phyloP scores from a whole-genome alignment of 2,329 filamentous ascomycete genomes.

The Paraphaeosphaeria minitans region DNA sequence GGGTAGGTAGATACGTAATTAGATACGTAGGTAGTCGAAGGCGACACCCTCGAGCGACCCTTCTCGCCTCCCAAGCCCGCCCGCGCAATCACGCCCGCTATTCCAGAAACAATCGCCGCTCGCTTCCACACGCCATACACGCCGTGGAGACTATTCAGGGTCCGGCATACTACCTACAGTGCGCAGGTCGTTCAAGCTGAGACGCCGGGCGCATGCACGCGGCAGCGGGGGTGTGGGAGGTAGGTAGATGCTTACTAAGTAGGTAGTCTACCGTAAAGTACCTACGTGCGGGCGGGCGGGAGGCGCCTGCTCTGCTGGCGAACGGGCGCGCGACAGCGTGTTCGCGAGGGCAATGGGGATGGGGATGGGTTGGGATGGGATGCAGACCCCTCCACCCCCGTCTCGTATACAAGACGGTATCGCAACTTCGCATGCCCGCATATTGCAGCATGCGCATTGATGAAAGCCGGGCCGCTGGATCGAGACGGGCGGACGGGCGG shows the following conservation, averaged over 20 bases:
- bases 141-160: slow-evolving; percentile 1
- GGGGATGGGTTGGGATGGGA: neutral
- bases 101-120: neutral
- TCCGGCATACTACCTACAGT: no score
- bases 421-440: slow-evolving; percentile 23
- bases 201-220: slow-evolving; percentile 12
- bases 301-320: neutral
- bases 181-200: slow-evolving; percentile 17
- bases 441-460: slow-evolving; percentile 17
- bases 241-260: no score
- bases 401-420: neutral
- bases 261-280: no score
- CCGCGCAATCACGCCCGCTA: neutral
- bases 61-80: neutral
- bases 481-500: neutral
- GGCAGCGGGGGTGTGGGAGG: neutral
- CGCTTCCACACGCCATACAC: neutral
- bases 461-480: neutral
- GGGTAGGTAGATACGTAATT: no score
- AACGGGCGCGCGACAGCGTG: neutral
- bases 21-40: no score
- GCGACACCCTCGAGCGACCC: neutral
- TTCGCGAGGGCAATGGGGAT: no score
- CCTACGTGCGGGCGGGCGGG: neutral
- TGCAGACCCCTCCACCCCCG: neutral